Conservation (phyloP, 768 basidiomycete species). For the Leccinellum rugosiceps region DNA sequence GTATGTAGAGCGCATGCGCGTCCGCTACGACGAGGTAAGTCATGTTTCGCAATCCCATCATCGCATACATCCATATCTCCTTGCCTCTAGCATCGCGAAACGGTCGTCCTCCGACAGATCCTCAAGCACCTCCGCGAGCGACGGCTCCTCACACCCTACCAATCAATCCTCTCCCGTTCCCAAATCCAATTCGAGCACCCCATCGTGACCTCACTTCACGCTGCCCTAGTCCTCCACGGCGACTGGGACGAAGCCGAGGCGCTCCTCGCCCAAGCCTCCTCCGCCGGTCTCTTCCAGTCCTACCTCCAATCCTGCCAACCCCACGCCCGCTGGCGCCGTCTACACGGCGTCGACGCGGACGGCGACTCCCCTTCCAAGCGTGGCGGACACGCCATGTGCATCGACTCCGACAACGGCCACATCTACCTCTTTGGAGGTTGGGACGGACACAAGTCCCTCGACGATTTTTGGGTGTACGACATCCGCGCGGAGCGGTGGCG, state of each 20-base stretch:
- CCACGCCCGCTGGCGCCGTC: slow-evolving; percentile 56
- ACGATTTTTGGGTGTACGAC: slow-evolving; percentile 78
- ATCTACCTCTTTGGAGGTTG: slow-evolving; percentile 82
- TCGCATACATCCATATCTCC: neutral
- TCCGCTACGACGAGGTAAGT: slow-evolving; percentile 61
- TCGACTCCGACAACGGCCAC: slow-evolving; percentile 56
- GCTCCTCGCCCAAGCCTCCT: slow-evolving; percentile 47
- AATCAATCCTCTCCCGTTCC: slow-evolving; percentile 20
- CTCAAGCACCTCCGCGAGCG: slow-evolving; percentile 65
- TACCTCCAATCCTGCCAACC: slow-evolving; percentile 56
- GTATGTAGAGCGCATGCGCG: slow-evolving; percentile 53
- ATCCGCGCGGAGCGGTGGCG: slow-evolving; percentile 60
- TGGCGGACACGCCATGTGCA: slow-evolving; percentile 81
- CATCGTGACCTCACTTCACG: slow-evolving; percentile 61
- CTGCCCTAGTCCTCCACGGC: slow-evolving; percentile 62
- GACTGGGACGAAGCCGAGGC: slow-evolving; percentile 58
- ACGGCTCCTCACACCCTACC: slow-evolving; percentile 62
- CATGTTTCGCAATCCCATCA: neutral
- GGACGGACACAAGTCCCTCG: slow-evolving; percentile 67
- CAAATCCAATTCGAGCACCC: slow-evolving; percentile 56
- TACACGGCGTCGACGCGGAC: slow-evolving; percentile 58
- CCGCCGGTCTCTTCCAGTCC: slow-evolving; percentile 57
- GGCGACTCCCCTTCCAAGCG: slow-evolving; percentile 63
- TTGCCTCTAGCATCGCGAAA: slow-evolving; percentile 58
- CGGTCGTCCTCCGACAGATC: slow-evolving; percentile 54